A percentile compares a stretch with the other conserved stretches of the same genome.
These are phyloP conservation scores for Gentiana dahurica DNA, from an alignment of 257 asterid species.

Conservation along the genomic window DNA sequence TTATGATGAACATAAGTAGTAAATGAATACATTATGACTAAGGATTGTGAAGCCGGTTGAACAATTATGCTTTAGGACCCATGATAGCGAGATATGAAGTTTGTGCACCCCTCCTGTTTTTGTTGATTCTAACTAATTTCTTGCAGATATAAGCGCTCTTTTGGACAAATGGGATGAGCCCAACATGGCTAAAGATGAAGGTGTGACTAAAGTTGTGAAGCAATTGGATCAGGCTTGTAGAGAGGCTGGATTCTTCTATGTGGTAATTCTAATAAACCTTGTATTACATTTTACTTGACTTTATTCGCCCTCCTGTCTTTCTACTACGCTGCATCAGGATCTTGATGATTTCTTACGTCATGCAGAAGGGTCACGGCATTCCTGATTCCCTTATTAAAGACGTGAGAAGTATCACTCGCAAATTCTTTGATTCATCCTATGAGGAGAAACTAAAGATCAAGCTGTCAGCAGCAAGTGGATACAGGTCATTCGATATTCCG, in stretches of 20 bases:
- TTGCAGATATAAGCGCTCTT: constrained; percentile 54
- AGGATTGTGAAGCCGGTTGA: not conserved
- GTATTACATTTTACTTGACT: not conserved
- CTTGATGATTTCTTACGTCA: constrained; percentile 5
- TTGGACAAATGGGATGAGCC: constrained; percentile 79
- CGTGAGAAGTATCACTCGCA: constrained; percentile 45
- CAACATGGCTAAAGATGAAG: constrained; percentile 37
- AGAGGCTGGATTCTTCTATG: constrained; percentile 80
- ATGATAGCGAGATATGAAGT: not conserved
- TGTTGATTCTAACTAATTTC: not conserved
- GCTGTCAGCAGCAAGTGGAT: constrained; percentile 65
- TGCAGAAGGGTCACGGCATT: constrained; percentile 88
- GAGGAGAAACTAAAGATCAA: constrained; percentile 75
- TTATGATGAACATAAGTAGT: not conserved
- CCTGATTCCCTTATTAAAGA: constrained; percentile 51
- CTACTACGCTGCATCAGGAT: not conserved
- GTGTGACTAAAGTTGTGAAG: constrained; percentile 52
- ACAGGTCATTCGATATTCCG: constrained; percentile 44
- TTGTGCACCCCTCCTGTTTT: not conserved
- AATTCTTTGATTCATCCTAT: constrained; percentile 55
- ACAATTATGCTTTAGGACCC: not conserved
- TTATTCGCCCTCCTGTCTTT: not conserved
- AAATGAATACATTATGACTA: not conserved
- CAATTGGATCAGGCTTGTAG: constrained; percentile 70
- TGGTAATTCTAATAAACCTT: constrained; percentile 25